A percentile compares a stretch with the other conserved stretches of the same genome.
Conservation (phyloP, 2,329 filamentous ascomycete species). For the Laburnicola sp. region DNA sequence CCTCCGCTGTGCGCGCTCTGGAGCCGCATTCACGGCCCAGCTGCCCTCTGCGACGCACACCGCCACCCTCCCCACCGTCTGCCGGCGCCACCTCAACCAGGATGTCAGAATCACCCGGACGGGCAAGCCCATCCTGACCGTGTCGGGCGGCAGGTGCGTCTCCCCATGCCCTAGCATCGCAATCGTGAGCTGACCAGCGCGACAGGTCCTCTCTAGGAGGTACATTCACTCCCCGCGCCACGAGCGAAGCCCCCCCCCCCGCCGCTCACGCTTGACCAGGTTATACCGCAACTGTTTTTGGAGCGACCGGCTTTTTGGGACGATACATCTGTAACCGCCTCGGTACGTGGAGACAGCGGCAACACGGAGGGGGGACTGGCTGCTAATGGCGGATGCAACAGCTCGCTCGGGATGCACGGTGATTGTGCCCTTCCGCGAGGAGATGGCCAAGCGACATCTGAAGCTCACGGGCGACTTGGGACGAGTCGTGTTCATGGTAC, state of each 20-base stretch:
- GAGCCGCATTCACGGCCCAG: slow-evolving; percentile 42
- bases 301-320: slow-evolving; percentile 92
- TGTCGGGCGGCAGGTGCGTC: slow-evolving; percentile 83
- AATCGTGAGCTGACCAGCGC: slow-evolving; percentile 13
- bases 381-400: slow-evolving; percentile 47
- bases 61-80: slow-evolving; percentile 33
- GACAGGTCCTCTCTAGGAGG: slow-evolving; percentile 81
- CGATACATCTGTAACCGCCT: slow-evolving; percentile 97
- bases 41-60: slow-evolving; percentile 31
- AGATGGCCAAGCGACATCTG: slow-evolving; percentile 96
- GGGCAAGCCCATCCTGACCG: slow-evolving; percentile 89
- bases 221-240: slow-evolving; percentile 47
- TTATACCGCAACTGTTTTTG: slow-evolving; percentile 96
- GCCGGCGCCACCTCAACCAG: slow-evolving; percentile 54
- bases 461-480: slow-evolving; percentile 96
- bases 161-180: slow-evolving; percentile 29
- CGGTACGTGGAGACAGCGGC: slow-evolving; percentile 56
- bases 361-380: not conserved
- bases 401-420: slow-evolving; percentile 94
- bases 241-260: slow-evolving; percentile 6
- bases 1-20: slow-evolving; percentile 46
- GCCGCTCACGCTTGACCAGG: slow-evolving; percentile 58
- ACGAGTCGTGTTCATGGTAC: slow-evolving; percentile 80
- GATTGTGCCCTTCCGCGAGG: slow-evolving; percentile 89
- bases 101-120: slow-evolving; percentile 94